Evolutionary conservation across 768 basidiomycete species (phyloP).

Genomic region (Coprinellus micaceus): DNA sequence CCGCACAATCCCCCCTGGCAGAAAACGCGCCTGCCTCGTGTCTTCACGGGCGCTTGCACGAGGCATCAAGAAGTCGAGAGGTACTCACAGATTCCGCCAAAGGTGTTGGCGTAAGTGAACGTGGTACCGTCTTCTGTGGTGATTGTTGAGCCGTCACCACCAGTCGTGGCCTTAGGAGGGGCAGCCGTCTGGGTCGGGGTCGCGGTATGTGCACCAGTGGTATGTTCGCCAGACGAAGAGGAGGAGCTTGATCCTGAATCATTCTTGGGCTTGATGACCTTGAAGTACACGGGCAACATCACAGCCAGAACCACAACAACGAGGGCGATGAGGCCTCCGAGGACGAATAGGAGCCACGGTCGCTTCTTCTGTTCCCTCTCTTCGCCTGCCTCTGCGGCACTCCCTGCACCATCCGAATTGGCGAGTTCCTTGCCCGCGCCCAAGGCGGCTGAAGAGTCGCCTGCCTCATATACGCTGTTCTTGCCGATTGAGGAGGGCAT

Average conservation of each 20-base stretch:
- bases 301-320: slow-evolving; percentile 43
- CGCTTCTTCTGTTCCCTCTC: slow-evolving; percentile 8
- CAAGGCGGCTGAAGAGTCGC: slow-evolving; percentile 17
- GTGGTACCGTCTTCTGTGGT: slow-evolving; percentile 63
- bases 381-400: neutral
- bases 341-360: slow-evolving; percentile 13
- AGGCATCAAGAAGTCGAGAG: neutral
- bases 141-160: slow-evolving; percentile 68
- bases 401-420: slow-evolving; percentile 13
- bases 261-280: slow-evolving; percentile 43
- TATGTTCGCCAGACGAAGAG: slow-evolving; percentile 2
- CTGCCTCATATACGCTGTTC: slow-evolving; percentile 15
- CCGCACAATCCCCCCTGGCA: neutral
- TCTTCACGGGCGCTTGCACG: neutral
- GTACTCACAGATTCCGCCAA: slow-evolving; percentile 69
- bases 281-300: slow-evolving; percentile 56
- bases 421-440: neutral
- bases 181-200: slow-evolving; percentile 8
- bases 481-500: slow-evolving; percentile 18
- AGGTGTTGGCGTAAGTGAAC: slow-evolving; percentile 74
- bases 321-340: slow-evolving; percentile 30
- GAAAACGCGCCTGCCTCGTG: neutral
- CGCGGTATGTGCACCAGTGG: neutral
- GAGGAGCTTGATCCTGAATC: slow-evolving; percentile 7
- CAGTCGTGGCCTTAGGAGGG: slow-evolving; percentile 34